These are phyloP conservation scores for Selaginella tamariscina DNA, from an alignment of 75 land plant genomes.

Conservation along the genomic window DNA sequence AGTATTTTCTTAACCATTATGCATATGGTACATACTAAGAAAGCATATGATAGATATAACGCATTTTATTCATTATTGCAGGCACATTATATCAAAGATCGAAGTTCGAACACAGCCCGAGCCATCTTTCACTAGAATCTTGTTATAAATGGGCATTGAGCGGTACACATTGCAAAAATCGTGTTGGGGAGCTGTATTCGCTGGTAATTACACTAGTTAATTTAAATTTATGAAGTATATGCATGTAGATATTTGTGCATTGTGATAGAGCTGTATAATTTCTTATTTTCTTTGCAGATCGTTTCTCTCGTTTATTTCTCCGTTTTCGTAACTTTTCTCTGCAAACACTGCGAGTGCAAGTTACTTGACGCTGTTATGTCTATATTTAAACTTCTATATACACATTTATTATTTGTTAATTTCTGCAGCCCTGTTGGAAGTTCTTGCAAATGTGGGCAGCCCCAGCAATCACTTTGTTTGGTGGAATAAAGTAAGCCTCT, in stretches of 20 bases:
- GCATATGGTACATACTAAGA: constrained; percentile 1
- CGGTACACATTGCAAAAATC: constrained; percentile 91
- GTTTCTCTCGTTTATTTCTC: background rate
- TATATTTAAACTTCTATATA: constrained; percentile 18
- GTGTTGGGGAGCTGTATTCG: constrained; percentile 87
- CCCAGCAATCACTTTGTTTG: constrained; percentile 65
- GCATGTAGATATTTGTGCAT: background rate
- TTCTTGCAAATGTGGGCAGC: constrained; percentile 40
- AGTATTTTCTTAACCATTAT: background rate
- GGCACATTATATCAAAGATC: constrained; percentile 82
- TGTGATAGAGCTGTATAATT: background rate
- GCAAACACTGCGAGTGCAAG: constrained; percentile 77
- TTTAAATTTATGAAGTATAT: background rate
- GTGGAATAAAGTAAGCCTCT: constrained; percentile 68
- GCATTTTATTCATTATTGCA: constrained; percentile 19
- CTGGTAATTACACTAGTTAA: constrained; percentile 35
- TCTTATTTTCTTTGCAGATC: background rate
- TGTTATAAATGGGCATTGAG: constrained; percentile 78
- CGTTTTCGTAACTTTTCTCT: constrained; percentile 73
- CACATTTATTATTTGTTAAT: background rate
- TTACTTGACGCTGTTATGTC: constrained; percentile 52
- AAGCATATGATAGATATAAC: too few species aligned
- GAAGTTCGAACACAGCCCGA: constrained; percentile 62
- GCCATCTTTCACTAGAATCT: constrained; percentile 62
- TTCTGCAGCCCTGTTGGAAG: constrained; percentile 2